Conservation (phyloP, 768 basidiomycete genomes). For the Boletus rubropictus region DNA sequence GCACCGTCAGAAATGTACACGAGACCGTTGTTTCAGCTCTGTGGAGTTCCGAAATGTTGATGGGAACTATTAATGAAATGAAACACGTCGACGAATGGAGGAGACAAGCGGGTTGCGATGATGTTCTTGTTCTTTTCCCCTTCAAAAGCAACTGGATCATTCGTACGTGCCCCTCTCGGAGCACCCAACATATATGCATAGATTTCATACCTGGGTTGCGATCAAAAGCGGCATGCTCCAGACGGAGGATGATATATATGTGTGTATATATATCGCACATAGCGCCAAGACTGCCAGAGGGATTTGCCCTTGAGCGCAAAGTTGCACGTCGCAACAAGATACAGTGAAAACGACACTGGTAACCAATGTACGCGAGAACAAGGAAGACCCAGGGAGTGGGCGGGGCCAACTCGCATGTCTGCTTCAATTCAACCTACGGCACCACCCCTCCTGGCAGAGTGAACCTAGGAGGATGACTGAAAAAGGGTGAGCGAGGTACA, state of each 20-base stretch:
- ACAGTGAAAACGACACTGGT: not conserved
- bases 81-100: not conserved
- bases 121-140: not conserved
- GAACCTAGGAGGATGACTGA: not conserved
- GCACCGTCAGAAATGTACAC: too few relatives aligned
- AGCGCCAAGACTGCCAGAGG: too few relatives aligned
- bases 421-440: not conserved
- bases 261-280: not conserved
- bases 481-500: not conserved
- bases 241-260: not conserved
- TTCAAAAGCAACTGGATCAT: too few relatives aligned
- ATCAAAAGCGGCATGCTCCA: not conserved
- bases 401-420: not conserved
- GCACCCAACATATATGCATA: not conserved
- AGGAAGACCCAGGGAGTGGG: not conserved
- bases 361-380: not conserved
- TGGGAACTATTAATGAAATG: not conserved
- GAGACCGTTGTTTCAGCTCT: not conserved
- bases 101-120: not conserved
- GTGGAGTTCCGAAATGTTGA: not conserved
- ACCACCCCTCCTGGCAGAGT: not conserved
- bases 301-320: not conserved
- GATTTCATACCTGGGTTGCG: not conserved
- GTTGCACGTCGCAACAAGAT: not conserved
- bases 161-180: not conserved